Evolutionary conservation across 805 yeast genomes (phyloP).

Genomic region (Grigorovia humatica): DNA sequence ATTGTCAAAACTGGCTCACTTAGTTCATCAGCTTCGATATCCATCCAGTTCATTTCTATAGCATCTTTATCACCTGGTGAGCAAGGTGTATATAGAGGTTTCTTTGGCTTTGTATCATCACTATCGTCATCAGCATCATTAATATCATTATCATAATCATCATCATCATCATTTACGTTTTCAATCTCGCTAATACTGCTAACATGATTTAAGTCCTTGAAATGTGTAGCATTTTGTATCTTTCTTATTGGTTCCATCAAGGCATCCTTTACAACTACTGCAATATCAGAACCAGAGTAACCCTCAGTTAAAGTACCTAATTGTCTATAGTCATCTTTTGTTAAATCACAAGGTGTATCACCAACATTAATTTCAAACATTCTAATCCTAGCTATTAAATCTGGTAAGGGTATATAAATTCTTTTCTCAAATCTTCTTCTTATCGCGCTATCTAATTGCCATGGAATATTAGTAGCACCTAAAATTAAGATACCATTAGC

Average conservation of each 20-base stretch:
- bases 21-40: constrained; percentile 77
- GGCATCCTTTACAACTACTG: constrained; percentile 94
- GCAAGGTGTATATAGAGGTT: constrained; percentile 67
- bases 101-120: constrained; percentile 32
- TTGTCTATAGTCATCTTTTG: constrained; percentile 59
- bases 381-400: constrained; percentile 77
- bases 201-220: constrained; percentile 33
- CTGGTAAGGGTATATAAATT: constrained; percentile 92
- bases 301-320: constrained; percentile 94
- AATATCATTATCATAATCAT: not conserved
- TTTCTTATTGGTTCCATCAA: constrained; percentile 96
- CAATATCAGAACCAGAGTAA: constrained; percentile 93
- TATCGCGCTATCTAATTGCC: constrained; percentile 97
- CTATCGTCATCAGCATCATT: constrained; percentile 13
- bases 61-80: constrained; percentile 94
- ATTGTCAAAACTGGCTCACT: constrained; percentile 82
- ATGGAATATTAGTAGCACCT: constrained; percentile 97
- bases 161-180: not conserved
- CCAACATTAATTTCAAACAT: constrained; percentile 95
- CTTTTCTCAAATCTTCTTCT: constrained; percentile 93
- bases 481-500: constrained; percentile 83
- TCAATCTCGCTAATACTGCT: no score
- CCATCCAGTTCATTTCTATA: constrained; percentile 86
- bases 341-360: constrained; percentile 71
- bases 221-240: constrained; percentile 93